Evolutionary conservation across 208 protist species (phyloP), one percentile per base, ranked within the genome.

Genomic region (Acanthamoeba culbertsoni): DNA sequence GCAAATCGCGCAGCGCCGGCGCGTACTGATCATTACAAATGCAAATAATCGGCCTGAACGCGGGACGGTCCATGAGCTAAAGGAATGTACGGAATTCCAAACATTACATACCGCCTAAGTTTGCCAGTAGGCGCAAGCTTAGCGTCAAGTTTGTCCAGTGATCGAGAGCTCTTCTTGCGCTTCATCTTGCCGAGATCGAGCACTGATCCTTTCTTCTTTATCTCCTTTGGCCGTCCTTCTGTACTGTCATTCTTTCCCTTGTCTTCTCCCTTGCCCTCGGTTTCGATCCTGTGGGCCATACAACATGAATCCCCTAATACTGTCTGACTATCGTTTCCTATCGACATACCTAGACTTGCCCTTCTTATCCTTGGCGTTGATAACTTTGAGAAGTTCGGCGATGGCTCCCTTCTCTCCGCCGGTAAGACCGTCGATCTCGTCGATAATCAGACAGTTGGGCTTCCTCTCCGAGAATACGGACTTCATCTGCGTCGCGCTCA

Each of bases 11-110:
- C n/a, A 89, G 37, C 20, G 79, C 79, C n/a, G 79, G 79, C 23
- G 79, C 79, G 33, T 92, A 92, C 33, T 75, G 63, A n/a, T 92
- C 88, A 26, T 92, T 92, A 62, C 88, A 92, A 26, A 92, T 92
- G 7, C 63, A 75, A 59, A 92, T 92, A 43, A 92, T 92, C 23
- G 88, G 88, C 43, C 68, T 91, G 35, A 10, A 26, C 28, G 12
- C 7, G 26, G 2, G 18, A 6, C 23, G 20, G 1, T 43, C 16
- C 42, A 12, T 37, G 2, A 79, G 23, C 23, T 12, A 16, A 40
- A 55, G n/a, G 68, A 14, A n/a, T 14, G 23, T 14, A 59, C 14
- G 14, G 51, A 59, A 59, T 14, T 1, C 18, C 68, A 77, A 16
- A 33, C 4, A n/a, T n/a, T 0, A 31, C 1, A 16, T 84, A 35